Conservation (phyloP, 176 grass and related monocot genomes). For the Oryza nivara region DNA sequence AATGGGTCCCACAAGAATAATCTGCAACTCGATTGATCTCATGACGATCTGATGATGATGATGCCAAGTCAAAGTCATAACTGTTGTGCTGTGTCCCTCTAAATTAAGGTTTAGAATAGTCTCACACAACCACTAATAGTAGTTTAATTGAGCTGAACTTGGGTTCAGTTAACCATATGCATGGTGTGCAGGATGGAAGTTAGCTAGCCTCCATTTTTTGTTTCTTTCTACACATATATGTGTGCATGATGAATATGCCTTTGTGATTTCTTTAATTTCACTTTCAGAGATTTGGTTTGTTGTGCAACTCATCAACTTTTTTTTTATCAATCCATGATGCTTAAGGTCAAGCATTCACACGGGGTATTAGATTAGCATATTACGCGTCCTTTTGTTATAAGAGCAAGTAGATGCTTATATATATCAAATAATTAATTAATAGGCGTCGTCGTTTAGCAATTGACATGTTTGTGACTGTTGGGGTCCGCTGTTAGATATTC, state of each 20-base stretch:
- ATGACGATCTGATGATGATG: conserved; percentile 3
- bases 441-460: neutral
- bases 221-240: neutral
- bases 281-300: neutral
- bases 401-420: neutral
- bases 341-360: conserved; percentile 22
- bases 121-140: neutral
- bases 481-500: neutral
- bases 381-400: neutral
- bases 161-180: neutral
- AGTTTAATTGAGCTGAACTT: neutral
- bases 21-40: neutral
- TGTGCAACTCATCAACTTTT: neutral
- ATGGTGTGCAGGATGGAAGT: neutral
- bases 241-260: neutral
- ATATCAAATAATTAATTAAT: neutral
- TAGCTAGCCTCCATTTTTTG: neutral
- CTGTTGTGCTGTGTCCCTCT: neutral
- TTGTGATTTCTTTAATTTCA: neutral
- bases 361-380: neutral
- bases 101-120: neutral
- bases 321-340: neutral
- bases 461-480: neutral
- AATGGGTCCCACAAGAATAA: neutral
- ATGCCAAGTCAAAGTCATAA: neutral